Percentiles rank a stretch among this genome's conserved stretches.
Evolutionary conservation across 768 basidiomycete species (phyloP).

Genomic region (Phylloporus sp.): DNA sequence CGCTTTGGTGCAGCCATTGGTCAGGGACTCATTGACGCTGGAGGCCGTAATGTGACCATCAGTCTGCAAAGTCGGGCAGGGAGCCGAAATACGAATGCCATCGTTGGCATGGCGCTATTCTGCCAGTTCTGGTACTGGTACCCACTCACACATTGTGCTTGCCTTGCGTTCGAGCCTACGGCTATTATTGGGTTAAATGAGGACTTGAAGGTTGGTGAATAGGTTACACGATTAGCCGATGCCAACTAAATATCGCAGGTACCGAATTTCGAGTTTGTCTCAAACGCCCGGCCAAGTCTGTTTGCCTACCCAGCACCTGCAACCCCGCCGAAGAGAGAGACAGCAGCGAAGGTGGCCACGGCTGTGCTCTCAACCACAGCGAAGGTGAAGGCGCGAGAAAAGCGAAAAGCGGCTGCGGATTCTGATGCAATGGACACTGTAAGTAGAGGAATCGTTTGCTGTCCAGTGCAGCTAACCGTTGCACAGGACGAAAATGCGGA

Average conservation of each 20-base stretch:
- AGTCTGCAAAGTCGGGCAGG: slow-evolving; percentile 91
- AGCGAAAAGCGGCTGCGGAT: slow-evolving; percentile 83
- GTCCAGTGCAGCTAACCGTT: slow-evolving; percentile 12
- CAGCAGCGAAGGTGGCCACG: slow-evolving; percentile 85
- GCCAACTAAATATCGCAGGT: slow-evolving; percentile 49
- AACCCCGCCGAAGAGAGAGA: slow-evolving; percentile 90
- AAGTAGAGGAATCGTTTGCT: slow-evolving; percentile 11
- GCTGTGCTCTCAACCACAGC: slow-evolving; percentile 97
- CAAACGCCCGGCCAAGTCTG: slow-evolving; percentile 84
- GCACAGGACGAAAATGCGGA: slow-evolving; percentile 54
- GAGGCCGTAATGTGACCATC: slow-evolving; percentile 94
- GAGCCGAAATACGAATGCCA: slow-evolving; percentile 86
- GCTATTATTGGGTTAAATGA: slow-evolving; percentile 89
- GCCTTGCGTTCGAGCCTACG: slow-evolving; percentile 91
- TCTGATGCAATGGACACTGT: slow-evolving; percentile 82
- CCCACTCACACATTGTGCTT: slow-evolving; percentile 90
- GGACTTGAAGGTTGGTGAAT: slow-evolving; percentile 65
- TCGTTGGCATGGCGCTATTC: slow-evolving; percentile 98
- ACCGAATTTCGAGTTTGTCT: slow-evolving; percentile 90
- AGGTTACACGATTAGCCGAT: not conserved
- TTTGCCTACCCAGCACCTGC: slow-evolving; percentile 89
- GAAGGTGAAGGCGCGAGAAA: slow-evolving; percentile 93
- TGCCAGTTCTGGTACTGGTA: slow-evolving; percentile 99
- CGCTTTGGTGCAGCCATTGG: slow-evolving; percentile 95
- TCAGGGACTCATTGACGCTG: slow-evolving; percentile 96